Conservation (phyloP, 805 yeast genomes). For the Candida ulmi region DNA sequence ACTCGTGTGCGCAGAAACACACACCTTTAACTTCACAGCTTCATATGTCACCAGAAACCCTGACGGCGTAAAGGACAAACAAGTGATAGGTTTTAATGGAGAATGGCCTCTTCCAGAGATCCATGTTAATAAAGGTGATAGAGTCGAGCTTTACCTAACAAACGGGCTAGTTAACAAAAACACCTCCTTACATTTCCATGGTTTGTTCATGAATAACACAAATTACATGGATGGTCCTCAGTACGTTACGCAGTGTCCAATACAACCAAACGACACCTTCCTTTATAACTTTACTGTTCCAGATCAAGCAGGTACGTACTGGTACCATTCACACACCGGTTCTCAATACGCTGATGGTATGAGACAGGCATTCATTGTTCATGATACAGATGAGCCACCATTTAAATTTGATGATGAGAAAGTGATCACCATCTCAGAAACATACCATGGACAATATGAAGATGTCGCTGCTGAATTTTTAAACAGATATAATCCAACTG, state of each 20-base stretch:
- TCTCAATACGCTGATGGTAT: constrained; percentile 77
- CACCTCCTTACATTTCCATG: constrained; percentile 78
- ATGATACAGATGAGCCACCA: constrained; percentile 43
- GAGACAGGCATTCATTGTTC: constrained; percentile 62
- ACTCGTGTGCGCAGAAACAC: constrained; percentile 32
- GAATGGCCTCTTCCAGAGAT: constrained; percentile 72
- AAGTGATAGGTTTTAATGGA: constrained; percentile 62
- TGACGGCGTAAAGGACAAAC: constrained; percentile 52
- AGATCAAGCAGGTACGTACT: constrained; percentile 69
- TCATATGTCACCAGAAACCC: constrained; percentile 61
- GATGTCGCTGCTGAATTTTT: constrained; percentile 44
- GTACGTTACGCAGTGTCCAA: constrained; percentile 76
- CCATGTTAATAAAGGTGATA: constrained; percentile 59
- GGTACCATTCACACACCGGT: constrained; percentile 82
- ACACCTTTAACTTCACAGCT: constrained; percentile 50
- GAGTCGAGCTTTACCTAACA: constrained; percentile 51
- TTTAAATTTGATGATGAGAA: constrained; percentile 61
- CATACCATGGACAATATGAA: constrained; percentile 53
- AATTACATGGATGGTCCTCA: constrained; percentile 74
- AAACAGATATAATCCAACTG: constrained; percentile 71
- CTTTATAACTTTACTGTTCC: constrained; percentile 65
- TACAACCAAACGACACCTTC: constrained; percentile 60
- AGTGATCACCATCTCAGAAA: constrained; percentile 51
- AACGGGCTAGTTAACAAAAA: constrained; percentile 48
- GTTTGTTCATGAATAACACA: constrained; percentile 60